Evolutionary conservation across 371 early-diverging fungal species (phyloP).

Genomic region (Paraphysoderma sedebokerense): DNA sequence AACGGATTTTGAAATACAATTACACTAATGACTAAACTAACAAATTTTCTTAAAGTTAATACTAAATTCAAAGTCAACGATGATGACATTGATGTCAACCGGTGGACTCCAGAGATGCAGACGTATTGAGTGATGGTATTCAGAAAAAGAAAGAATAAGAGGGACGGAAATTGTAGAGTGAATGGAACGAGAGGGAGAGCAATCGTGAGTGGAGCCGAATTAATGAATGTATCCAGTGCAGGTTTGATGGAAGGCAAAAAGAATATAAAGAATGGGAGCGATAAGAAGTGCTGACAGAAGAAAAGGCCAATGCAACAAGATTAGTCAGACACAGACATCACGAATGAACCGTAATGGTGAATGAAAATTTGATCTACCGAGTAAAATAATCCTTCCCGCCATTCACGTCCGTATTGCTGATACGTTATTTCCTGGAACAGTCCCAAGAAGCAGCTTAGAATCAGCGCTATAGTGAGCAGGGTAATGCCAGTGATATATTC

Average conservation of each 20-base stretch:
- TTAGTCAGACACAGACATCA: too few species aligned
- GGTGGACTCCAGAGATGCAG: conserved; percentile 76
- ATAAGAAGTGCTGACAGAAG: conserved; percentile 43
- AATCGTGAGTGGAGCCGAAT: conserved; percentile 42
- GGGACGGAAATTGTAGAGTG: too few species aligned
- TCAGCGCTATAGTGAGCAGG: conserved; percentile 48
- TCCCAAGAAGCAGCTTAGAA: conserved; percentile 63
- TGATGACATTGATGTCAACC: conserved; percentile 51
- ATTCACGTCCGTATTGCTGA: conserved; percentile 55
- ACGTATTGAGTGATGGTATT: too few species aligned
- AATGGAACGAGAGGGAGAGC: conserved; percentile 44
- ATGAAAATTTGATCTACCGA: conserved; percentile 46
- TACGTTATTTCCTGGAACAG: conserved; percentile 69
- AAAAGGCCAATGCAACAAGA: too few species aligned
- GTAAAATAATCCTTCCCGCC: conserved; percentile 82
- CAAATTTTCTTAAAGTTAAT: conserved; percentile 66
- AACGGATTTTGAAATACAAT: conserved; percentile 61
- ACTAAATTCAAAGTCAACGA: conserved; percentile 72
- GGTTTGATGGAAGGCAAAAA: conserved; percentile 40
- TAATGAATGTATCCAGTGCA: conserved; percentile 28
- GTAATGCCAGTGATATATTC: conserved; percentile 57
- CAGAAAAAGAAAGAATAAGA: too few species aligned
- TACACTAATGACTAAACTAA: conserved; percentile 61
- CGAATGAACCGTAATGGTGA: too few species aligned
- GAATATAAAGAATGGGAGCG: conserved; percentile 56